A percentile compares a stretch with the other conserved stretches of the same genome.
These are phyloP conservation scores for Gynandropsis gynandra DNA, from an alignment of 345 rosid species.

Conservation along the genomic window DNA sequence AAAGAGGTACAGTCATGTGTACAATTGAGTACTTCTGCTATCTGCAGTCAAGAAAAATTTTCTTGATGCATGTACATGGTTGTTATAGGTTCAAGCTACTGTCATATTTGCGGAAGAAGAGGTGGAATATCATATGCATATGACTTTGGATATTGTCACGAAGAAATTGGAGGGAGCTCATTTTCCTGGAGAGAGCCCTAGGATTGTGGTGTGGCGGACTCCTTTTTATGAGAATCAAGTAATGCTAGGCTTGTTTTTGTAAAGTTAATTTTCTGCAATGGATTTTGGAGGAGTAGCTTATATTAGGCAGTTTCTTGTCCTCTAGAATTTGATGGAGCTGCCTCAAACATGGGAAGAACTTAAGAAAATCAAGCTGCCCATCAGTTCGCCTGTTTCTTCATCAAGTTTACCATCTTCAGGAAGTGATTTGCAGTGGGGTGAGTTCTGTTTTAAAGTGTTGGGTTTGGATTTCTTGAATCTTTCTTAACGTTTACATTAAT, in stretches of 20 bases:
- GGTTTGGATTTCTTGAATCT: neutral
- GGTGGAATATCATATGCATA: slow-evolving; percentile 53
- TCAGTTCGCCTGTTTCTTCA: slow-evolving; percentile 38
- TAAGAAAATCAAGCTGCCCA: slow-evolving; percentile 36
- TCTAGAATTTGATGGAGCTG: slow-evolving; percentile 44
- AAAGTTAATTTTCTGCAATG: neutral
- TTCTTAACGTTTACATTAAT: neutral
- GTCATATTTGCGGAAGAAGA: slow-evolving; percentile 63
- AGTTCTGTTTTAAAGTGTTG: slow-evolving; percentile 19
- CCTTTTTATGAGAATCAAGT: slow-evolving; percentile 71
- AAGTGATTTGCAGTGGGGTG: slow-evolving; percentile 68
- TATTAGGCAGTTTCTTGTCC: slow-evolving; percentile 10
- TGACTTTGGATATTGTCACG: slow-evolving; percentile 35
- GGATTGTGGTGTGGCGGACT: slow-evolving; percentile 48
- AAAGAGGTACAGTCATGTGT: slow-evolving; percentile 39
- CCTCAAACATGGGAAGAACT: slow-evolving; percentile 59
- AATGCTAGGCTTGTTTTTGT: slow-evolving; percentile 13
- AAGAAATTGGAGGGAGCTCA: slow-evolving; percentile 26
- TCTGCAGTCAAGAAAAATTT: slow-evolving; percentile 15
- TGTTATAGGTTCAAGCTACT: slow-evolving; percentile 57
- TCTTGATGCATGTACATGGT: slow-evolving; percentile 3
- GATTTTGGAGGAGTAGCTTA: slow-evolving; percentile 9
- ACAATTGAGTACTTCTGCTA: neutral
- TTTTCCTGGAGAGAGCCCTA: slow-evolving; percentile 25
- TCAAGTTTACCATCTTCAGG: slow-evolving; percentile 29